A percentile compares a stretch with the other conserved stretches of the same genome.
Evolutionary conservation across 140 eudicot genomes (phyloP).

Genomic region (Oenanthe javanica): DNA sequence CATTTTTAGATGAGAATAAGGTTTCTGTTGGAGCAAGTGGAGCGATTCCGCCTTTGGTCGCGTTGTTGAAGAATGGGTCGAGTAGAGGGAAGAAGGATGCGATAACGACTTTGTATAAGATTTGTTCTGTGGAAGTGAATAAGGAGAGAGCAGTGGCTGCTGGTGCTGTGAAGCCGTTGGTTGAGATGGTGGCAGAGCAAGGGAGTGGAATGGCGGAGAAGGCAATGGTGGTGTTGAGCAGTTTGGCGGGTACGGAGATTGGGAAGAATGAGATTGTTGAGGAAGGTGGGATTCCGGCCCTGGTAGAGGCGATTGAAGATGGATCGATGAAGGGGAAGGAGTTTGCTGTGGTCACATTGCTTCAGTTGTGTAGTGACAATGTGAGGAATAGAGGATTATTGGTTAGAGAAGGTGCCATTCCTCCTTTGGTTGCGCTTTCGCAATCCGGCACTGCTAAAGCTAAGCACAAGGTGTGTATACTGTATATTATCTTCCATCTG

Average conservation of each 20-base stretch:
- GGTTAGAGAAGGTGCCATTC: slow-evolving; percentile 88
- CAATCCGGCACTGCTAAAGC: slow-evolving; percentile 67
- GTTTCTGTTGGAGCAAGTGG: slow-evolving; percentile 84
- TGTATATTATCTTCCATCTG: neutral
- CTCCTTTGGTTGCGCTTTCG: slow-evolving; percentile 81
- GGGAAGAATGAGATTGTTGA: slow-evolving; percentile 72
- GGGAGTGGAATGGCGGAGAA: slow-evolving; percentile 61
- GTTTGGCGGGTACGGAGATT: slow-evolving; percentile 45
- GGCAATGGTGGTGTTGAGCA: slow-evolving; percentile 57
- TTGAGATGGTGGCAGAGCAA: slow-evolving; percentile 58
- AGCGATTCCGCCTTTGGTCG: slow-evolving; percentile 84
- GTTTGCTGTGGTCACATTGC: slow-evolving; percentile 67
- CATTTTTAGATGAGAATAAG: slow-evolving; percentile 72
- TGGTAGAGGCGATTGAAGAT: slow-evolving; percentile 90
- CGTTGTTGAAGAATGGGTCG: slow-evolving; percentile 52
- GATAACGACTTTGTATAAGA: slow-evolving; percentile 70
- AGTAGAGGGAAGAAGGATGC: slow-evolving; percentile 82
- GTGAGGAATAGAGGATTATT: slow-evolving; percentile 56
- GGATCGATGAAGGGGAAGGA: slow-evolving; percentile 78
- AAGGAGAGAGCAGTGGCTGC: slow-evolving; percentile 78
- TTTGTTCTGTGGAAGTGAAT: slow-evolving; percentile 62
- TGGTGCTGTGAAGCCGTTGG: slow-evolving; percentile 75
- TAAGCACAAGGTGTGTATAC: slow-evolving; percentile 67
- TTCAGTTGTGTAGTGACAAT: slow-evolving; percentile 59
- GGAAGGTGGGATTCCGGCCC: slow-evolving; percentile 81